phyloP scores from a whole-genome alignment of 2,329 filamentous ascomycete genomes.

The Fusarium citri region DNA sequence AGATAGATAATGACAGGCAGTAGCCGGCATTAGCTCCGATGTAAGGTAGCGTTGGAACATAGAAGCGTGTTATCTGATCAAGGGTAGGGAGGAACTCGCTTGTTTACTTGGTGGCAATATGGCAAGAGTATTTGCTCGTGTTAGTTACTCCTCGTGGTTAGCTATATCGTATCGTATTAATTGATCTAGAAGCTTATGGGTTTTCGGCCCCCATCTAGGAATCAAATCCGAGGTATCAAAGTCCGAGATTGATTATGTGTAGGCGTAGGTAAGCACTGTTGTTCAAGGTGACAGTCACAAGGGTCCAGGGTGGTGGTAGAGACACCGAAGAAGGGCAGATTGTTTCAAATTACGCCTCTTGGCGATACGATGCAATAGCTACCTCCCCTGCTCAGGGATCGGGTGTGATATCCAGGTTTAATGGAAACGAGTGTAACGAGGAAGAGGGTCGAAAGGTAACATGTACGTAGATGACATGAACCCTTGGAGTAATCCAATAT shows the following conservation, averaged over 20 bases:
- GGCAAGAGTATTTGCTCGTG: slow-evolving; percentile 13
- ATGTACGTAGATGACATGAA: slow-evolving; percentile 24
- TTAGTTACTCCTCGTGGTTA: neutral
- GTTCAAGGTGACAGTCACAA: slow-evolving; percentile 14
- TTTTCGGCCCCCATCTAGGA: neutral
- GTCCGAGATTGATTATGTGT: neutral
- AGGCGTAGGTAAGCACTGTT: slow-evolving; percentile 16
- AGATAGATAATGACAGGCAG: slow-evolving; percentile 6
- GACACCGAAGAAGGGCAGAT: slow-evolving; percentile 16
- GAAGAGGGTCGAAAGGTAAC: slow-evolving; percentile 24
- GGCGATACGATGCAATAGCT: neutral
- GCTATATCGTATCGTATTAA: neutral
- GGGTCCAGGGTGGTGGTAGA: slow-evolving; percentile 17
- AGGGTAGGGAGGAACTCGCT: neutral
- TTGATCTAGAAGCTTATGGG: neutral
- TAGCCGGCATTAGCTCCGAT: slow-evolving; percentile 24
- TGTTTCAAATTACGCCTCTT: slow-evolving; percentile 31
- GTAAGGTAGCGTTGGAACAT: slow-evolving; percentile 33
- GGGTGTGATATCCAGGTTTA: neutral
- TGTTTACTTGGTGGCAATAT: slow-evolving; percentile 8
- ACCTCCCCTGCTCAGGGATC: neutral
- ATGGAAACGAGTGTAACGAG: slow-evolving; percentile 20
- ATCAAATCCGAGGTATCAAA: neutral
- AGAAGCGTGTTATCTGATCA: slow-evolving; percentile 30
- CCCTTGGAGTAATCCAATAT: slow-evolving; percentile 2